Conservation (phyloP, 2,329 filamentous ascomycete species). For the Teratosphaeriaceae sp. region DNA sequence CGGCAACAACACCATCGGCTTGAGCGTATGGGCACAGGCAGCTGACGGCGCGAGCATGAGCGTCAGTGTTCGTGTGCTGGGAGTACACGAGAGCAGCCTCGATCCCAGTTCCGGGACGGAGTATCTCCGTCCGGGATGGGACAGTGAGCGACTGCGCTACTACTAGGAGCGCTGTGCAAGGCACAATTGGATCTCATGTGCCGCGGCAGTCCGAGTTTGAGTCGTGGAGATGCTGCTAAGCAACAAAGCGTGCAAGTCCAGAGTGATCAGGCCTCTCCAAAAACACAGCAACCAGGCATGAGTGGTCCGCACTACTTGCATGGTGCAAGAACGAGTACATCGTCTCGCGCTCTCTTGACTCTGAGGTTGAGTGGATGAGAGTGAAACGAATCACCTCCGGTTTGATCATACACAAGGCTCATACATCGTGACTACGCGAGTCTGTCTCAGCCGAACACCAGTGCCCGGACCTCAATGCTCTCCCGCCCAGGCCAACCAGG, state of each 20-base stretch:
- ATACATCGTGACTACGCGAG: background rate
- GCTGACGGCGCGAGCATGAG: slow-evolving; percentile 36
- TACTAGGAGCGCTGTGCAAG: background rate
- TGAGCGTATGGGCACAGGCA: slow-evolving; percentile 54
- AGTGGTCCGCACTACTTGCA: no score
- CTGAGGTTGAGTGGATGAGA: background rate
- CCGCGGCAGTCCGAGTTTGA: no score
- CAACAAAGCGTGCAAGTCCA: no score
- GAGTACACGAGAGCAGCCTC: slow-evolving; percentile 40
- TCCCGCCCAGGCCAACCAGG: slow-evolving; percentile 60
- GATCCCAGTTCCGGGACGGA: slow-evolving; percentile 43
- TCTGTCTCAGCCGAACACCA: slow-evolving; percentile 57
- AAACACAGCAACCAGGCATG: no score
- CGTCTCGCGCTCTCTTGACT: no score
- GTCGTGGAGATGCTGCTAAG: no score
- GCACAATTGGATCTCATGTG: no score
- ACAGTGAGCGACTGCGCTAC: slow-evolving; percentile 5
- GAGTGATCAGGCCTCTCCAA: no score
- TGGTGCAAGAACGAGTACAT: no score
- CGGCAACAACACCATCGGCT: slow-evolving; percentile 51
- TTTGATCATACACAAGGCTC: no score
- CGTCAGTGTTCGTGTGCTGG: slow-evolving; percentile 11
- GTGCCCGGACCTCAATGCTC: slow-evolving; percentile 81
- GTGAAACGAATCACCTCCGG: no score
- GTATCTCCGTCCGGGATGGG: slow-evolving; percentile 48